A percentile compares a stretch with the other conserved stretches of the same genome.
Conservation (phyloP, 129 eudicot genomes). For the Escallonia herrerae region DNA sequence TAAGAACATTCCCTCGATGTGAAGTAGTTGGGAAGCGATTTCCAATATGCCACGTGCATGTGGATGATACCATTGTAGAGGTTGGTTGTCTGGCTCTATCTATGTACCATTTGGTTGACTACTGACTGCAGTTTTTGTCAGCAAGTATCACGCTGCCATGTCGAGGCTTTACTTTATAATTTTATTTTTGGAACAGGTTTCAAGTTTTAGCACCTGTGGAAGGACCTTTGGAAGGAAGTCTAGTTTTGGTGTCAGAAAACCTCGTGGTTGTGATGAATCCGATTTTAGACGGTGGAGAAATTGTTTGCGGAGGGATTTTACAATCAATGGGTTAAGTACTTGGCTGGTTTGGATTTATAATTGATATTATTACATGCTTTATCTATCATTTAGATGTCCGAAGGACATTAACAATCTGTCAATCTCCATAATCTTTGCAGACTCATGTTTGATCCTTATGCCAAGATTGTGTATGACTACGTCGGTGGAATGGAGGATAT, state of each 20-base stretch:
- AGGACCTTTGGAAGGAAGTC: slow-evolving; percentile 34
- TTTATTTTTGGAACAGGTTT: slow-evolving; percentile 36
- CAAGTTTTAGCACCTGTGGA: slow-evolving; percentile 58
- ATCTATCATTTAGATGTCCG: not conserved
- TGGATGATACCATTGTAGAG: slow-evolving; percentile 51
- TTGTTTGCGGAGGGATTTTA: slow-evolving; percentile 57
- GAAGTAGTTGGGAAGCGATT: slow-evolving; percentile 61
- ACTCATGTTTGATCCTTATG: slow-evolving; percentile 64
- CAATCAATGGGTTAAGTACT: slow-evolving; percentile 50
- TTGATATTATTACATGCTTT: not conserved
- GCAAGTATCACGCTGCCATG: not conserved
- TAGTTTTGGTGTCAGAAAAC: slow-evolving; percentile 15
- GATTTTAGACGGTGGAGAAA: slow-evolving; percentile 62
- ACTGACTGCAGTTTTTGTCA: not conserved
- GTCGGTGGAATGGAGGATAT: slow-evolving; percentile 65
- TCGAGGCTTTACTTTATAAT: not conserved
- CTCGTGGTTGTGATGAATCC: slow-evolving; percentile 34
- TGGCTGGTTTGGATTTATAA: not conserved
- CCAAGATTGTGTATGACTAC: slow-evolving; percentile 57
- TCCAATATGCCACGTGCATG: slow-evolving; percentile 71
- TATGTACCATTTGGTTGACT: slow-evolving; percentile 4
- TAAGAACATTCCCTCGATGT: slow-evolving; percentile 42
- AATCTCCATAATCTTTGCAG: slow-evolving; percentile 26
- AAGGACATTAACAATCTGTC: slow-evolving; percentile 1
- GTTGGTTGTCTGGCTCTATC: slow-evolving; percentile 15